These are phyloP conservation scores for Geopyxis carbonaria DNA, from an alignment of 495 filamentous ascomycete species.

Conservation along the genomic window DNA sequence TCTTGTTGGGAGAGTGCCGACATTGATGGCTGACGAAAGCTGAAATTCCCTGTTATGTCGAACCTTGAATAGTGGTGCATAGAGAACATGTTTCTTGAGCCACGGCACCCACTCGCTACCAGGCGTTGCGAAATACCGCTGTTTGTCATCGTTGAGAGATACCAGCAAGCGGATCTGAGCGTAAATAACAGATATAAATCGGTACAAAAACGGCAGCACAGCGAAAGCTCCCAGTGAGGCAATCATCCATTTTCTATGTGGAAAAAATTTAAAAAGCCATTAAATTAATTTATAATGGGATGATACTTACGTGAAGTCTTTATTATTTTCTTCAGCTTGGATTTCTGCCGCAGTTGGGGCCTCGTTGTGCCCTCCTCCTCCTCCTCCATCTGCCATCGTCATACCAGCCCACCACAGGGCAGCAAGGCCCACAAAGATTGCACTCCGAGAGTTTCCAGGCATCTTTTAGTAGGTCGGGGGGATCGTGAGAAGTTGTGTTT, in stretches of 20 bases:
- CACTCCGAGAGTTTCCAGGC: no score
- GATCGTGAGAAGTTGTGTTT: no score
- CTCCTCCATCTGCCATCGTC: no score
- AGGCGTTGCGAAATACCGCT: slow-evolving; percentile 33
- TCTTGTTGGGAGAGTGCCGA: slow-evolving; percentile 76
- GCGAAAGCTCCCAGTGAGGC: slow-evolving; percentile 33
- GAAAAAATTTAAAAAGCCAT: neutral
- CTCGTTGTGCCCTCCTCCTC: no score
- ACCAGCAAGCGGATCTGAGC: slow-evolving; percentile 54
- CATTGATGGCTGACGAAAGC: slow-evolving; percentile 66
- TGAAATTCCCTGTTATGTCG: slow-evolving; percentile 80
- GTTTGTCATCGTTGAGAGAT: slow-evolving; percentile 49
- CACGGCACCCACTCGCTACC: slow-evolving; percentile 38
- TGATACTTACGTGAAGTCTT: no score
- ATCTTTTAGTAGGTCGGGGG: no score
- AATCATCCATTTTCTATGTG: slow-evolving; percentile 20
- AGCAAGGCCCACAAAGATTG: no score
- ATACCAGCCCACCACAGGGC: no score
- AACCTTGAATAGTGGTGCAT: slow-evolving; percentile 64
- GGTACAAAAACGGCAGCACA: slow-evolving; percentile 37
- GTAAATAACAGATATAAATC: slow-evolving; percentile 46
- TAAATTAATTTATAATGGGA: no score
- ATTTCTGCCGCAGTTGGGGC: no score
- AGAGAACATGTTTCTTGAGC: slow-evolving; percentile 66
- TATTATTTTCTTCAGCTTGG: no score